Evolutionary conservation across 2,329 filamentous ascomycete genomes (phyloP).

Genomic region (Akanthomyces uredinophilus): DNA sequence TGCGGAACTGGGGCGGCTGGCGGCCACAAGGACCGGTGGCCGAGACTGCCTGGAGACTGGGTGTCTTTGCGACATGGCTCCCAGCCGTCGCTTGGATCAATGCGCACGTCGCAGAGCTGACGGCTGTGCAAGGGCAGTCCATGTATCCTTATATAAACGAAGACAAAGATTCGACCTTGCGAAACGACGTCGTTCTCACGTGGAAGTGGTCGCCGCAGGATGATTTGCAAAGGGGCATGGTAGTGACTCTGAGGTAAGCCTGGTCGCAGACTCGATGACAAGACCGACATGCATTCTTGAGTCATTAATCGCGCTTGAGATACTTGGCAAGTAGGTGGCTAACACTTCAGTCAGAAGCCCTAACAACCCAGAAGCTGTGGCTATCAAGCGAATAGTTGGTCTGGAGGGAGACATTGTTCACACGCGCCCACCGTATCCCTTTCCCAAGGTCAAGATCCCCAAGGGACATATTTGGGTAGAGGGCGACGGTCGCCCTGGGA

Average conservation of each 20-base stretch:
- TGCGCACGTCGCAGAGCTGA: conserved; percentile 53
- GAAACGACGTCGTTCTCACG: conserved; percentile 52
- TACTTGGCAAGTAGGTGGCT: not conserved
- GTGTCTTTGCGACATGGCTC: conserved; percentile 55
- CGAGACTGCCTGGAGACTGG: conserved; percentile 40
- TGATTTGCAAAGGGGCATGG: conserved; percentile 63
- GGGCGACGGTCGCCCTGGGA: conserved; percentile 70
- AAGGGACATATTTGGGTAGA: conserved; percentile 91
- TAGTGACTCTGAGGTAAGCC: conserved; percentile 63
- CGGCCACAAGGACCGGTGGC: conserved; percentile 20
- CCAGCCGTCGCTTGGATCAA: conserved; percentile 59
- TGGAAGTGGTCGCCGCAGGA: conserved; percentile 55
- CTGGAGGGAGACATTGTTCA: conserved; percentile 73
- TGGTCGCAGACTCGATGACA: not conserved
- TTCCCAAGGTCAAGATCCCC: conserved; percentile 59
- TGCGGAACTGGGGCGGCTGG: conserved; percentile 19
- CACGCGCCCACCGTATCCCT: conserved; percentile 57
- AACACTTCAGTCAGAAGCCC: conserved; percentile 56
- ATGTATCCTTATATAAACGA: conserved; percentile 77
- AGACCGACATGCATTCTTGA: not conserved
- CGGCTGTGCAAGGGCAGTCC: conserved; percentile 55
- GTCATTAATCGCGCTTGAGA: not conserved
- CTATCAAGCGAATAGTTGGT: conserved; percentile 79
- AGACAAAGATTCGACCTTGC: conserved; percentile 52
- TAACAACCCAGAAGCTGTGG: conserved; percentile 59